Evolutionary conservation across 1,139 yeast species (phyloP), one percentile per base, ranked within the genome.

Genomic region (Diutina sp.): DNA sequence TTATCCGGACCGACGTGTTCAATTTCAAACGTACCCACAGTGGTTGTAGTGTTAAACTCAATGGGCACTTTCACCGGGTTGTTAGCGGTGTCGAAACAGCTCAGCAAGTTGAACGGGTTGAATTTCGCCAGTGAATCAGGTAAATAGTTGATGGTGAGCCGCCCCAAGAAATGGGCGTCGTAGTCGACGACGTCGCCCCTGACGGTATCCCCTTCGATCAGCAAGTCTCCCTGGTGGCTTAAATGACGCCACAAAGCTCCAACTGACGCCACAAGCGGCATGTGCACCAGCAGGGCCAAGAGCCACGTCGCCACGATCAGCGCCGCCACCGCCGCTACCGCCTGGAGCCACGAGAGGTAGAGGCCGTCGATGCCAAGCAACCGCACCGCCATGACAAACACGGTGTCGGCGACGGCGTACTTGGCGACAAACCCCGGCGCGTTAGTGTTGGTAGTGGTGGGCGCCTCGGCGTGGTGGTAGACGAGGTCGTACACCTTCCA

Each of bases 101-200:
- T 14, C 25, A 21, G 14, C 41, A 50, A 18, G 12, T 78, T 80
- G 61, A 84, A 81, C 1, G 97, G 97, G 61, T 91, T 90, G 65
- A 95, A 73, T 63, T 78, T 75, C 2, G 95, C 97, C 0, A 95
- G 85, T 51, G 96, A 87, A 66, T 93, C 98, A 0, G 99, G 99
- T 51, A 95, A 73, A 62, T 88, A 88, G 63, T 91, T 87, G 61
- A 93, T 86, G 2, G 93, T 87, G 65, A 88, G 87, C 58, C 82
- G 83, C 55, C 98, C 99, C 63, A 82, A 85, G 65, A 93, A 87
- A 66, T 90, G 95, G 2, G 85, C 72, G 44, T 88, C 79, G 57
- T 85, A 77, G 62, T 89, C 88, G 28, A 79, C 65, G 7, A 84
- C 71, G n/a, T 68, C 67, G 1, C 76, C 62, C 55, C 69, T 71